Percentiles rank a stretch among this genome's conserved stretches.
Conservation (phyloP, 768 basidiomycete species). For the Pholiota molesta region DNA sequence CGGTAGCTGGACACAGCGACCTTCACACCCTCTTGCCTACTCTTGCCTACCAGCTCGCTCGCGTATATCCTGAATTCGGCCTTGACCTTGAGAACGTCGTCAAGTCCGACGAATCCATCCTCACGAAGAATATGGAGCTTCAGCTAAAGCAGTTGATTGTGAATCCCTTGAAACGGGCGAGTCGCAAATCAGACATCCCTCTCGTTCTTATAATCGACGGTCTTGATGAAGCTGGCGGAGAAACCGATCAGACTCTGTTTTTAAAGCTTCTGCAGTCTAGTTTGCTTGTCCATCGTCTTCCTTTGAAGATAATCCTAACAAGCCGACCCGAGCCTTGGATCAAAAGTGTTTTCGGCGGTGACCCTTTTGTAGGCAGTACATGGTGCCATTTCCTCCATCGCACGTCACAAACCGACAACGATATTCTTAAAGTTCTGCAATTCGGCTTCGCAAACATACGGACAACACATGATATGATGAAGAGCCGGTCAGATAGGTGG, state of each 20-base stretch:
- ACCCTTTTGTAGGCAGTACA: not conserved
- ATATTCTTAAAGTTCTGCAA: constrained; percentile 13
- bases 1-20: not conserved
- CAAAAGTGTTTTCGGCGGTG: not conserved
- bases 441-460: constrained; percentile 1
- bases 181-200: not conserved
- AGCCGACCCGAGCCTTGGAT: constrained; percentile 23
- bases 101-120: not conserved
- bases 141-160: not conserved
- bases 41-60: not conserved
- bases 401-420: constrained; percentile 6
- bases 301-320: constrained; percentile 18
- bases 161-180: not conserved
- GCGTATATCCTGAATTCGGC: not conserved
- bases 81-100: not conserved
- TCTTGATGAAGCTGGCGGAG: constrained; percentile 21
- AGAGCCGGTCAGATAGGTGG: constrained; percentile 7
- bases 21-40: not conserved
- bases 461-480: not conserved
- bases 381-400: not conserved
- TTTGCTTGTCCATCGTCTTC: not conserved
- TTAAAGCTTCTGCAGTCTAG: not conserved
- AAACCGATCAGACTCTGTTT: constrained; percentile 7
- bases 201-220: constrained; percentile 22
- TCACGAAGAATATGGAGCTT: not conserved